A percentile compares a stretch with the other conserved stretches of the same genome.
Conservation (phyloP, 164 flowering plant species). For the Vitis cinerea region DNA sequence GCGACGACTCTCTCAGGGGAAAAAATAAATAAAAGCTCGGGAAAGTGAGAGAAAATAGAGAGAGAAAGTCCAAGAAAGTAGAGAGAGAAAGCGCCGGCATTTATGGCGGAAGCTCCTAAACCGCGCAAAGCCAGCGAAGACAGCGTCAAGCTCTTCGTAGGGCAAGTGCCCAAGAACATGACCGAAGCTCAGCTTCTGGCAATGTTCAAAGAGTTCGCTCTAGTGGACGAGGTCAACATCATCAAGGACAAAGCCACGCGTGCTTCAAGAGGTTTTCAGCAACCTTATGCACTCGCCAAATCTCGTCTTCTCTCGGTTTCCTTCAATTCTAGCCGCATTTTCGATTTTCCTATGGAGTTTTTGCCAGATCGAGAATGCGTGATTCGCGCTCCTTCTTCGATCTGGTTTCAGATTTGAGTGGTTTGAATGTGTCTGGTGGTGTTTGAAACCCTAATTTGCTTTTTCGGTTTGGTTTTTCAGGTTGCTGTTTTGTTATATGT, state of each 20-base stretch:
- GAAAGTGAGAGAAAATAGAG: background rate
- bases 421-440: background rate
- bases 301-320: background rate
- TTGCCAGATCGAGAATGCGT: too few relatives aligned
- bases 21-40: background rate
- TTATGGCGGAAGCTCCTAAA: conserved; percentile 63
- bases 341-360: too few relatives aligned
- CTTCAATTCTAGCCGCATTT: conserved; percentile 6
- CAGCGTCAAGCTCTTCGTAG: conserved; percentile 94
- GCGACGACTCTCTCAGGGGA: conserved; percentile 14
- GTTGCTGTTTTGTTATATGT: conserved; percentile 92
- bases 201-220: conserved; percentile 78
- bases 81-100: conserved; percentile 26
- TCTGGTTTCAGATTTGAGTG: conserved; percentile 1
- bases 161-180: conserved; percentile 96
- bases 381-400: background rate
- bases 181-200: conserved; percentile 74
- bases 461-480: conserved; percentile 32
- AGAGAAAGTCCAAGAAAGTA: conserved; percentile 4
- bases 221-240: conserved; percentile 92
- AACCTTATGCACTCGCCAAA: background rate
- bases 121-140: conserved; percentile 46
- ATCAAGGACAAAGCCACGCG: conserved; percentile 89
- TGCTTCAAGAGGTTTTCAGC: conserved; percentile 70
- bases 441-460: conserved; percentile 31